Percentiles rank a stretch among this genome's conserved stretches.
These are phyloP conservation scores for Takashimella koratensis DNA, from an alignment of 1,284 basidiomycete species.

Conservation along the genomic window DNA sequence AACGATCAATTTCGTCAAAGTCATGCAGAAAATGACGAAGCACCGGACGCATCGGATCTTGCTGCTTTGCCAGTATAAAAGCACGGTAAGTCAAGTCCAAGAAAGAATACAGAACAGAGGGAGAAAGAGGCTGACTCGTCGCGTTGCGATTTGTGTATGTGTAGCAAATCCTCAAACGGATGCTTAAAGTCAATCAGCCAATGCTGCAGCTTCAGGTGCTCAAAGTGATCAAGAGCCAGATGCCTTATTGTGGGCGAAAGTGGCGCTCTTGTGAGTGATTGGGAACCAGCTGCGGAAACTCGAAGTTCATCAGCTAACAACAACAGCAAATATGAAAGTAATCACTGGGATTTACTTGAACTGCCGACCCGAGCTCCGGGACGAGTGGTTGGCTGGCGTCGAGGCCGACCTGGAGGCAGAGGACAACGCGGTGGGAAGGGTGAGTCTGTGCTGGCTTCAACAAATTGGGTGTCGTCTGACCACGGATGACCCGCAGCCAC, in stretches of 20 bases:
- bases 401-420: slow-evolving; percentile 88
- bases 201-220: slow-evolving; percentile 93
- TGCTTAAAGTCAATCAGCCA: slow-evolving; percentile 88
- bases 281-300: no score
- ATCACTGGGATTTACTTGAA: slow-evolving; percentile 98
- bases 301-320: no score
- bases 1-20: slow-evolving; percentile 95
- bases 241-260: slow-evolving; percentile 95
- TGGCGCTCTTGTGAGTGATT: slow-evolving; percentile 87
- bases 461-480: no score
- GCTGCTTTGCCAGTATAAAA: slow-evolving; percentile 97
- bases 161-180: slow-evolving; percentile 89
- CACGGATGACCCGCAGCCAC: no score
- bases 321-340: slow-evolving; percentile 94
- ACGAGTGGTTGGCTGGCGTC: slow-evolving; percentile 94
- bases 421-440: slow-evolving; percentile 39
- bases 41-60: slow-evolving; percentile 89
- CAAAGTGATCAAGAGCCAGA: slow-evolving; percentile 98
- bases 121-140: no score
- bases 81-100: slow-evolving; percentile 77
- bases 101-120: no score
- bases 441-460: neutral
- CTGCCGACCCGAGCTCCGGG: slow-evolving; percentile 90
- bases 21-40: slow-evolving; percentile 97
- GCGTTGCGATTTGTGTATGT: no score